Conservation (phyloP, 495 filamentous ascomycete species). For the Cudoniella acicularis region DNA sequence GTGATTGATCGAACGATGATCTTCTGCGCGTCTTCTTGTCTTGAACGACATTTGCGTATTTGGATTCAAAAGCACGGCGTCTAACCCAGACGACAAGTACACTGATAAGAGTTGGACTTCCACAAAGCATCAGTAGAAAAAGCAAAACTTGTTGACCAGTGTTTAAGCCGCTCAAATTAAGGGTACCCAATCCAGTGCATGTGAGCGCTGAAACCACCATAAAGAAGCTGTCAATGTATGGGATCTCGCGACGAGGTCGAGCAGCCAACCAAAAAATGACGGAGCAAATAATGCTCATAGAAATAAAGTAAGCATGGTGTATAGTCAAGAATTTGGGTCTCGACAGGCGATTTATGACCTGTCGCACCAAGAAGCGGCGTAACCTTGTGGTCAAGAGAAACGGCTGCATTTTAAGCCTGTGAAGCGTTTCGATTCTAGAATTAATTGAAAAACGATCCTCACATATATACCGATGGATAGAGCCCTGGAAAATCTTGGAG, state of each 20-base stretch:
- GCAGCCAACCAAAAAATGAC: conserved; percentile 70
- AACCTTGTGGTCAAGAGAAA: not conserved
- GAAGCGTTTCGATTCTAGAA: not conserved
- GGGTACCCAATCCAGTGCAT: conserved; percentile 65
- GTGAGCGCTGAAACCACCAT: conserved; percentile 76
- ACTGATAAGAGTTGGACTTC: conserved; percentile 65
- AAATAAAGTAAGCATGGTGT: conserved; percentile 74
- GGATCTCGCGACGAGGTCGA: conserved; percentile 54
- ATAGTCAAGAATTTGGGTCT: conserved; percentile 68
- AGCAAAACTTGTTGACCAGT: conserved; percentile 73
- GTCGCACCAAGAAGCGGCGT: not conserved
- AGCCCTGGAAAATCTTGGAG: not conserved
- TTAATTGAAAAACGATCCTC: not conserved
- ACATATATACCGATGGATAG: not conserved
- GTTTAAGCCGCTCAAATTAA: conserved; percentile 62
- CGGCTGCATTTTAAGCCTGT: not conserved
- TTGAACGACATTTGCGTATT: conserved; percentile 55
- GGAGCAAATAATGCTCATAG: conserved; percentile 57
- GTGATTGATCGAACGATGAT: not conserved
- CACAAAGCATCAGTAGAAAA: conserved; percentile 67
- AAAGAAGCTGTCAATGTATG: conserved; percentile 72
- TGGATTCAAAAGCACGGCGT: conserved; percentile 64
- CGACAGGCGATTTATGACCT: conserved; percentile 27
- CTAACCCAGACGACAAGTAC: conserved; percentile 62
- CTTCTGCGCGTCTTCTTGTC: conserved; percentile 27